Evolutionary conservation across 2,329 filamentous ascomycete species (phyloP).

Genomic region (Stemphylium vesicarium): DNA sequence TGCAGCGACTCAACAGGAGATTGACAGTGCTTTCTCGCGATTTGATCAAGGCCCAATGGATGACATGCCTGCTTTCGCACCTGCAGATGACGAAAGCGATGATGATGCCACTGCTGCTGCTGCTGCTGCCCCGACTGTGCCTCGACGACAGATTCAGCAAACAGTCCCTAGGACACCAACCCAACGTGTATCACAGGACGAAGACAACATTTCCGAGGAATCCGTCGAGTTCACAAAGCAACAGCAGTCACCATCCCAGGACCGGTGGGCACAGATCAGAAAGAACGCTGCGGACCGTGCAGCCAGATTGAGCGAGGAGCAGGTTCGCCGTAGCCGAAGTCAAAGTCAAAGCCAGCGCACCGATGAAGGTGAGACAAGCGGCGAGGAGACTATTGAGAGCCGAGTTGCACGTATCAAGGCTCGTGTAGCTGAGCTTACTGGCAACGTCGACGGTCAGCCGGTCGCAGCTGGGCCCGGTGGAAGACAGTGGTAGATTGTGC

Average conservation of each 20-base stretch:
- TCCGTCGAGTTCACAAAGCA: constrained; percentile 48
- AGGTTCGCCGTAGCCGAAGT: constrained; percentile 61
- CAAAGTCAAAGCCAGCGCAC: constrained; percentile 64
- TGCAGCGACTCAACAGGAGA: constrained; percentile 65
- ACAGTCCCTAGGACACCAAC: constrained; percentile 25
- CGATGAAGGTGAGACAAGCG: constrained; percentile 89
- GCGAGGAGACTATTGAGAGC: constrained; percentile 96
- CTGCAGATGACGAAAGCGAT: constrained; percentile 52
- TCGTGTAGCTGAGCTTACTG: constrained; percentile 90
- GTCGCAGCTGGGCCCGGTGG: constrained; percentile 11
- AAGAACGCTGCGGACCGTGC: constrained; percentile 91
- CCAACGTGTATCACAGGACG: constrained; percentile 21
- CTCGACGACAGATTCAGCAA: constrained; percentile 31
- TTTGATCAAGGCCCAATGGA: constrained; percentile 90
- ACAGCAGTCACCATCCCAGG: constrained; percentile 59
- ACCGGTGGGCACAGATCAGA: constrained; percentile 94
- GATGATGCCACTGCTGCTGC: constrained; percentile 29
- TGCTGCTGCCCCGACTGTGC: constrained; percentile 27
- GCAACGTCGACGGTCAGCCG: constrained; percentile 49
- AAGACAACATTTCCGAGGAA: constrained; percentile 51
- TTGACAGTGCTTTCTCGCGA: constrained; percentile 66
- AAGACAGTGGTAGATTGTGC: constrained; percentile 25
- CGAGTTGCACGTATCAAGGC: constrained; percentile 98
- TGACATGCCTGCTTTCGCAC: constrained; percentile 85
- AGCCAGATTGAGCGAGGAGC: constrained; percentile 69